Evolutionary conservation across 805 yeast genomes (phyloP).

Genomic region (Sugiyamaella marilandica): DNA sequence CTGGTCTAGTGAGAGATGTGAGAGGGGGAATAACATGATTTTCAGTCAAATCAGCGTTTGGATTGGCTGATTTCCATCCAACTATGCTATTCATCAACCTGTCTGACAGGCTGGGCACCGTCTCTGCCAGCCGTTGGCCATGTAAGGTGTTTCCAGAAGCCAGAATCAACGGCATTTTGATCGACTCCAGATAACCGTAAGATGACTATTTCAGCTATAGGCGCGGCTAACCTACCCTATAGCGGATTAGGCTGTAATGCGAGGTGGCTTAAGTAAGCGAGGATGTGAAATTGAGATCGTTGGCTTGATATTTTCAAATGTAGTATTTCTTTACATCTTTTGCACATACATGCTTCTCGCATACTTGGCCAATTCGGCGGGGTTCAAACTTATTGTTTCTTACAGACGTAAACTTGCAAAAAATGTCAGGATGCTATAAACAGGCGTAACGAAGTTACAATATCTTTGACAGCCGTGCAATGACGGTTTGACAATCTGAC

Average conservation of each 20-base stretch:
- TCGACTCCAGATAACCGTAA: background rate
- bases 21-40: background rate
- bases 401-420: background rate
- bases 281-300: too few species aligned
- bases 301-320: too few species aligned
- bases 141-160: constrained; percentile 7
- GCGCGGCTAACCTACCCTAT: too few species aligned
- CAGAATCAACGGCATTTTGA: background rate
- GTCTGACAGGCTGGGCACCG: constrained; percentile 1
- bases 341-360: too few species aligned
- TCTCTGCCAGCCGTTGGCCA: background rate
- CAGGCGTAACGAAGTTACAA: too few species aligned
- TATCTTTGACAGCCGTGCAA: too few species aligned
- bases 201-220: background rate
- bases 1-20: background rate
- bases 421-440: background rate
- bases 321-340: too few species aligned
- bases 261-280: too few species aligned
- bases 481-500: too few species aligned
- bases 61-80: background rate
- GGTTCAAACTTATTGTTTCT: too few species aligned
- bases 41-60: background rate
- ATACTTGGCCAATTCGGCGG: too few species aligned
- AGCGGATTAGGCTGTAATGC: too few species aligned
- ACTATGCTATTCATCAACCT: background rate